Base-by-base conservation (phyloP, 2,329 filamentous ascomycete genomes). In the Colletotrichum sp. region DNA sequence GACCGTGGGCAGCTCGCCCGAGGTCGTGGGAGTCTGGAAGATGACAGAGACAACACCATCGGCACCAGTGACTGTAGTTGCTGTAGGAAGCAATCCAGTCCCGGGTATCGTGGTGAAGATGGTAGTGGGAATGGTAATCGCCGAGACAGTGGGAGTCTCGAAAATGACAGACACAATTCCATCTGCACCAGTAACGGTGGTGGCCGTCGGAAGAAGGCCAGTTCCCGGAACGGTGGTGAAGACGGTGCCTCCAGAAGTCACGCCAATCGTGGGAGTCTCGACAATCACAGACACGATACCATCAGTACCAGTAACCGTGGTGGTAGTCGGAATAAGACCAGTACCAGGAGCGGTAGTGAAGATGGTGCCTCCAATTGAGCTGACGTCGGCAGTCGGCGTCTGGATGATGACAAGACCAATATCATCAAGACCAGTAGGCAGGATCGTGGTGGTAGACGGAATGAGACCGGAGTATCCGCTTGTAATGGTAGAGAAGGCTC, bases 381-480 rank as follows among this genome's bases (percentile, higher is more conserved):
- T 61, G 8, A 32, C 58, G 0, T 30, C 16, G 6, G 28, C 43
- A 13, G 30, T 67, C n/a, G 65, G 65, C 4, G 65, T 67, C 30
- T 56, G 43, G n/a, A 74, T 71, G 4, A 74, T 55, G 15, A 74
- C 67, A 21, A 74, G n/a, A 2, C 71, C 71, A 13, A 61, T 21
- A 18, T 64, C 71, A 21, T 38, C 36, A 30, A 69, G 36, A 15
- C 55, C 72, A 13, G 68, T 62, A 3, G 72, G 72, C 30, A 58
- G 15, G 7, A 72, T 30, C 15, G 60, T 74, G 8, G 48, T 71
- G 3, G 68, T 74, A 12, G 61, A 36, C 21, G 72, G 67, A 8
- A 74, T 18, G 7, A 74, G 72, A 26, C 72, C 72, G 4, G 60
- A 52, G 68, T 66, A 71, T 34, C 68, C 72, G 12, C 67, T 74